Percentiles rank a stretch among this genome's conserved stretches.
phyloP scores from a whole-genome alignment of 495 filamentous ascomycete species.

The Penicillium arizonense region DNA sequence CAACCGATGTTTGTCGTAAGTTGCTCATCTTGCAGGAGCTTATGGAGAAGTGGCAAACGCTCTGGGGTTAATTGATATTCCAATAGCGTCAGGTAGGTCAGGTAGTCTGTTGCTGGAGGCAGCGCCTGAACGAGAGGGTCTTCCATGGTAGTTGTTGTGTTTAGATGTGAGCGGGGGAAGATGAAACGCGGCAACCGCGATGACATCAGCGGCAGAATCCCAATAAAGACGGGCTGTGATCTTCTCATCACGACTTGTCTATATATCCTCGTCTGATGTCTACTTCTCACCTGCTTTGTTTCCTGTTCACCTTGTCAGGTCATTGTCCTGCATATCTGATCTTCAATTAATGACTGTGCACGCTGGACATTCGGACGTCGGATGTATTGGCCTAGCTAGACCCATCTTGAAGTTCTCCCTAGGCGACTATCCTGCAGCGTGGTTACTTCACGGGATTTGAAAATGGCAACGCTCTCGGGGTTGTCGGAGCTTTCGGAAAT shows the following conservation, averaged over 20 bases:
- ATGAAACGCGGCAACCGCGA: constrained; percentile 3
- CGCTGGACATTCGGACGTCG: too few species aligned
- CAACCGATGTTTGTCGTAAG: constrained; percentile 92
- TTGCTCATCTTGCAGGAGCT: constrained; percentile 76
- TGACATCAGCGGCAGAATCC: constrained; percentile 10
- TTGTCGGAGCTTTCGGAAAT: too few species aligned
- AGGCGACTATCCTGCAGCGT: too few species aligned
- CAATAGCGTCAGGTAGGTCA: constrained; percentile 86
- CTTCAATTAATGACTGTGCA: too few species aligned
- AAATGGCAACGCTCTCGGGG: too few species aligned
- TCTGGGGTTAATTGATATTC: constrained; percentile 80
- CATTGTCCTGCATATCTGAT: too few species aligned
- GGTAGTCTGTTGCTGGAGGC: constrained; percentile 74
- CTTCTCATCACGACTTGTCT: background rate
- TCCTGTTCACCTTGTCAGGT: too few species aligned
- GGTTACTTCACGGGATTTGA: too few species aligned
- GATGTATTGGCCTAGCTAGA: too few species aligned
- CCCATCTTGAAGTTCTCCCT: too few species aligned
- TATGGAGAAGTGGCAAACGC: constrained; percentile 72
- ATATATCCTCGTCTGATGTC: too few species aligned
- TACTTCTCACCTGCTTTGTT: too few species aligned
- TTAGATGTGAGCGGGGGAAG: constrained; percentile 6
- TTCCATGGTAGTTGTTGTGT: constrained; percentile 20
- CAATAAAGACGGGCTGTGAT: constrained; percentile 4
- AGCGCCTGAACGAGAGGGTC: constrained; percentile 49